Evolutionary conservation across 768 basidiomycete species (phyloP).

Genomic region (Pleurotus tuoliensis): DNA sequence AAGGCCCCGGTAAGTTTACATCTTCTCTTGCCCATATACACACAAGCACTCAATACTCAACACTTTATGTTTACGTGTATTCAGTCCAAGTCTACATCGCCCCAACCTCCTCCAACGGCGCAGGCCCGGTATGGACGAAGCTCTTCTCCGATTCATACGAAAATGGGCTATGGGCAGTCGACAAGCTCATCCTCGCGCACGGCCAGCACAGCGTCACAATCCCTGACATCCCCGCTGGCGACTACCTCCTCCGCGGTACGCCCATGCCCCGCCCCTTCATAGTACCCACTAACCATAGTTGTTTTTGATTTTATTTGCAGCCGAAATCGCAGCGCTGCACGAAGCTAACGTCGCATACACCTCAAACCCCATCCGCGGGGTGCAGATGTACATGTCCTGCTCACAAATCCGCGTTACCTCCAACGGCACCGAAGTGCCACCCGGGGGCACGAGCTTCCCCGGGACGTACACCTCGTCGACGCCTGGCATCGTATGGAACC

Average conservation of each 20-base stretch:
- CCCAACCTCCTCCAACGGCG: constrained; percentile 23
- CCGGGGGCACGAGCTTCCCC: constrained; percentile 26
- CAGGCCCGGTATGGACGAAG: constrained; percentile 30
- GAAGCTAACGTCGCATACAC: constrained; percentile 27
- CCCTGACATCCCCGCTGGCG: constrained; percentile 29
- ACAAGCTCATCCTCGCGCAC: constrained; percentile 24
- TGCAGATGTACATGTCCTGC: constrained; percentile 48
- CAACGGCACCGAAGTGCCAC: constrained; percentile 19
- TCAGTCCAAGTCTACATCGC: constrained; percentile 30
- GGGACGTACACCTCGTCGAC: constrained; percentile 26
- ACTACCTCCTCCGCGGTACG: constrained; percentile 30
- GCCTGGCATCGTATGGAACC: constrained; percentile 30
- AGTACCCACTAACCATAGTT: too few relatives aligned
- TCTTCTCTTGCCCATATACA: neutral
- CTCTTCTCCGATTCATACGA: constrained; percentile 24
- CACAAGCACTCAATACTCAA: neutral
- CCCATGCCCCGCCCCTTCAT: neutral
- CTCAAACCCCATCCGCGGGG: constrained; percentile 33
- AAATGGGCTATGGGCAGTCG: constrained; percentile 26
- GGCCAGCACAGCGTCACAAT: constrained; percentile 30
- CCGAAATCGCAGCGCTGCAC: constrained; percentile 31
- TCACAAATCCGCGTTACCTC: constrained; percentile 40
- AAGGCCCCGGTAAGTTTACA: constrained; percentile 25
- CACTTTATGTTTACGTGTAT: neutral
- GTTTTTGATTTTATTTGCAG: constrained; percentile 32